Base-by-base conservation (phyloP, 192 early-diverging fungal species). In the Chytriomyces sp. region DNA sequence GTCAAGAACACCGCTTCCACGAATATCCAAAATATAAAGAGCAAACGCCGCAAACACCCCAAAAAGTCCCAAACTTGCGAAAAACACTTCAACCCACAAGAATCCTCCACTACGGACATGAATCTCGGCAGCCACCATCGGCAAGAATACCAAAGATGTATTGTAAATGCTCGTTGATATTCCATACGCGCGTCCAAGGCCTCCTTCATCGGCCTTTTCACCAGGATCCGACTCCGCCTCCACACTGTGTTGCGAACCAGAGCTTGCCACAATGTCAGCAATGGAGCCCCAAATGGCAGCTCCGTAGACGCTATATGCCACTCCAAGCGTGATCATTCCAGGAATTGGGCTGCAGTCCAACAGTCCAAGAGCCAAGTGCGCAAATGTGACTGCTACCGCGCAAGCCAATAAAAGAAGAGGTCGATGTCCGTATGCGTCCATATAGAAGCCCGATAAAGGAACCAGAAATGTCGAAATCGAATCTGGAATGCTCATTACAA, bases 221-320 rank as follows among this genome's bases (percentile, higher is more conserved):
- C 35, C 35, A 35, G 62, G 5, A 64, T 18, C 28, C 5, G 18
- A 28, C 28, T 64, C 26, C 62, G 62, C n/a, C 11, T 24, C 35
- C 35, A 2, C 35, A 20, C 53, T 57, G 2, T n/a, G 63, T 28
- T 64, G 18, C 35, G 35, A 35, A 35, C 35, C 35, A 35, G 35
- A 35, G 1, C 8, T 53, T 35, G 47, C 16, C 53, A 83, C 81
- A 23, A 86, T 50, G 23, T 75, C 82, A 5, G 91, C 88, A 59
- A 92, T 82, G 9, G 89, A 85, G 3, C 89, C 89, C 82, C 88
- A 91, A 18, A 92, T 80, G 7, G 86, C 86, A 6, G 87, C 88
- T 7, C 91, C 91, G 69, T 89, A 89, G 43, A 92, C 86, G 0
- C 85, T 83, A 49, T 89, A 90, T 10, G 82, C 64, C 3, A 92